Evolutionary conservation across 202 grass and related monocot species (phyloP).

Genomic region (Schoenoplectus triqueter): DNA sequence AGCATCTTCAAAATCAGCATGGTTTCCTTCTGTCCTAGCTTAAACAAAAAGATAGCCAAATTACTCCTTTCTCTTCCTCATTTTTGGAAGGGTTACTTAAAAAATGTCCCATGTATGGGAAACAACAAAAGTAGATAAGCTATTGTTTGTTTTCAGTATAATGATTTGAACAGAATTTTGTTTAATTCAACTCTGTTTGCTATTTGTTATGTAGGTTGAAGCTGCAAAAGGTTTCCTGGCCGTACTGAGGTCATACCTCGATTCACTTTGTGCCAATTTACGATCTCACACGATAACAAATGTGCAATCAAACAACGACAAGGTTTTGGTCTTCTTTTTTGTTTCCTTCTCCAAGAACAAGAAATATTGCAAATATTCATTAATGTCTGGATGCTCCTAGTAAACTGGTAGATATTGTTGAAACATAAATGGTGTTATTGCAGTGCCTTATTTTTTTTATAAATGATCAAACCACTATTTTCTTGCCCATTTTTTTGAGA

Average conservation of each 20-base stretch:
- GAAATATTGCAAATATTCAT: neutral
- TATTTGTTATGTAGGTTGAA: conserved; percentile 66
- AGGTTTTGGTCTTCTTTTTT: conserved; percentile 53
- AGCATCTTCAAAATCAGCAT: neutral
- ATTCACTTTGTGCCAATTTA: conserved; percentile 89
- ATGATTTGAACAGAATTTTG: neutral
- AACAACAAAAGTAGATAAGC: neutral
- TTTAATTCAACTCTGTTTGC: conserved; percentile 15
- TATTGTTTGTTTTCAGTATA: neutral
- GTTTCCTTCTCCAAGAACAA: conserved; percentile 15
- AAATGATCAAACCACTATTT: neutral
- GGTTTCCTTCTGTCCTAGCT: neutral
- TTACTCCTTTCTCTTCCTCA: neutral
- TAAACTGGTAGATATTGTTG: neutral
- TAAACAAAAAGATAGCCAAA: neutral
- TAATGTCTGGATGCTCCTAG: neutral
- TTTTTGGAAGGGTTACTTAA: neutral
- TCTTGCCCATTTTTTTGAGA: neutral
- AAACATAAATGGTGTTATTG: conserved; percentile 5
- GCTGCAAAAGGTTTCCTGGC: conserved; percentile 96
- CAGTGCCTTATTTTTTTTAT: neutral
- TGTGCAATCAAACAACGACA: conserved; percentile 99
- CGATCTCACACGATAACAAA: conserved; percentile 99
- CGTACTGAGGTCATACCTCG: conserved; percentile 85
- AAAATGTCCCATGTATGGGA: neutral